Evolutionary conservation across 148 eudicot species (phyloP).

Genomic region (Dysphania ambrosioides): DNA sequence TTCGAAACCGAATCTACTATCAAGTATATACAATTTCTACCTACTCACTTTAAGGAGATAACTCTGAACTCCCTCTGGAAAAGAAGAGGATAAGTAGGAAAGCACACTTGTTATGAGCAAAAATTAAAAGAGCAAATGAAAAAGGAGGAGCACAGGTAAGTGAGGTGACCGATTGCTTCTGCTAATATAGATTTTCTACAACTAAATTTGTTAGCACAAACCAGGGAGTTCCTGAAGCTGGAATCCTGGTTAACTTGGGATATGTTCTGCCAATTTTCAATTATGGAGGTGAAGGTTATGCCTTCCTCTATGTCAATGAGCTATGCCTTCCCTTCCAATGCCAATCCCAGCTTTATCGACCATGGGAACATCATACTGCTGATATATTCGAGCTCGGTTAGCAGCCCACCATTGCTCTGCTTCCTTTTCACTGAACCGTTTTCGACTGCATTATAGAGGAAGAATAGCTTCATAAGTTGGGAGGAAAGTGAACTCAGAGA

Average conservation of each 20-base stretch:
- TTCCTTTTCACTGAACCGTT: slow-evolving; percentile 46
- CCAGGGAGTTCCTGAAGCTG: slow-evolving; percentile 9
- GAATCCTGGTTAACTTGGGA: slow-evolving; percentile 4
- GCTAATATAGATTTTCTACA: slow-evolving; percentile 14
- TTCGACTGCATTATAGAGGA: slow-evolving; percentile 34
- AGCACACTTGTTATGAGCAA: slow-evolving; percentile 15
- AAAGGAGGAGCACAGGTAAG: slow-evolving; percentile 13
- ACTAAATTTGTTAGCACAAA: slow-evolving; percentile 21
- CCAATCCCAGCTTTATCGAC: slow-evolving; percentile 31
- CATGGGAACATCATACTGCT: slow-evolving; percentile 40
- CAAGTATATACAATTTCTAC: slow-evolving; percentile 33
- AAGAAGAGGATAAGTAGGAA: neutral
- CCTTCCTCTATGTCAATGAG: slow-evolving; percentile 30
- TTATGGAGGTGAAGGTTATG: slow-evolving; percentile 20
- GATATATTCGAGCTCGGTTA: slow-evolving; percentile 38
- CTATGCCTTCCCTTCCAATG: slow-evolving; percentile 35
- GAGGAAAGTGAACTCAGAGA: neutral
- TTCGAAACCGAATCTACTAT: slow-evolving; percentile 23
- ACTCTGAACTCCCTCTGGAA: slow-evolving; percentile 2
- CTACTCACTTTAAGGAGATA: slow-evolving; percentile 12
- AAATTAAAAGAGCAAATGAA: slow-evolving; percentile 15
- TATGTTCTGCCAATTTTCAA: neutral
- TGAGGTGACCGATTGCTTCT: slow-evolving; percentile 22
- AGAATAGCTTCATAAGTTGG: slow-evolving; percentile 11
- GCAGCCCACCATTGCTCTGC: slow-evolving; percentile 48